phyloP scores from a whole-genome alignment of 1,139 yeast species.

The Nakaseomyces glabratus region DNA sequence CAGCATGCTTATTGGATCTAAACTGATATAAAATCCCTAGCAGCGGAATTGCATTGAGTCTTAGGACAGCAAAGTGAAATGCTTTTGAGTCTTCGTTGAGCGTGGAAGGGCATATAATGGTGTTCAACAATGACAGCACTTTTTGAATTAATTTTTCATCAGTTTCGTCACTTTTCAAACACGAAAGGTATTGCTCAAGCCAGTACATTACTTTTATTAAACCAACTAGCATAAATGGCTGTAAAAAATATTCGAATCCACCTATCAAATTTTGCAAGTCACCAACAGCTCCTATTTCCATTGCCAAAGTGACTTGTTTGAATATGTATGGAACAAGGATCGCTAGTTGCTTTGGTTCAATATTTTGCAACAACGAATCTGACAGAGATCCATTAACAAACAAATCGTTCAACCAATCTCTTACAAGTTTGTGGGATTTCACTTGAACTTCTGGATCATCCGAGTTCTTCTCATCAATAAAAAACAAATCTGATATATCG shows the following conservation, averaged over 20 bases:
- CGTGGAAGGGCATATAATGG: slow-evolving; percentile 23
- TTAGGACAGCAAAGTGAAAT: slow-evolving; percentile 24
- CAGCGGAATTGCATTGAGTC: slow-evolving; percentile 24
- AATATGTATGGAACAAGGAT: slow-evolving; percentile 63
- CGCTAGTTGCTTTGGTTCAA: slow-evolving; percentile 60
- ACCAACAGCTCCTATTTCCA: slow-evolving; percentile 43
- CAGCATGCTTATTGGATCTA: slow-evolving; percentile 14
- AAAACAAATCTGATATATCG: slow-evolving; percentile 21
- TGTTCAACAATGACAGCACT: slow-evolving; percentile 20
- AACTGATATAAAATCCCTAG: slow-evolving; percentile 23
- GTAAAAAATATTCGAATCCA: slow-evolving; percentile 58
- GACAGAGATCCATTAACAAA: slow-evolving; percentile 83
- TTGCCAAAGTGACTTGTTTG: slow-evolving; percentile 62
- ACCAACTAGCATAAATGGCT: slow-evolving; percentile 40
- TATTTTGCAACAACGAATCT: slow-evolving; percentile 65
- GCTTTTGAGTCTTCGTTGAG: slow-evolving; percentile 28
- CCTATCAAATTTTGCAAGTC: slow-evolving; percentile 34
- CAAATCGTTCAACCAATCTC: slow-evolving; percentile 72
- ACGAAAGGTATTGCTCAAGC: slow-evolving; percentile 25
- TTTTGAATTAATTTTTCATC: slow-evolving; percentile 18
- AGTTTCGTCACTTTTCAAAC: slow-evolving; percentile 16
- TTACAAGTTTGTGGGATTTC: slow-evolving; percentile 38
- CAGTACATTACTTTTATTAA: slow-evolving; percentile 27
- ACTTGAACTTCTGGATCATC: slow-evolving; percentile 15
- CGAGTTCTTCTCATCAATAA: slow-evolving; percentile 12